Evolutionary conservation across 2,329 filamentous ascomycete genomes (phyloP), one percentile per base, ranked within the genome.

Genomic region (Periconia macrospinosa): DNA sequence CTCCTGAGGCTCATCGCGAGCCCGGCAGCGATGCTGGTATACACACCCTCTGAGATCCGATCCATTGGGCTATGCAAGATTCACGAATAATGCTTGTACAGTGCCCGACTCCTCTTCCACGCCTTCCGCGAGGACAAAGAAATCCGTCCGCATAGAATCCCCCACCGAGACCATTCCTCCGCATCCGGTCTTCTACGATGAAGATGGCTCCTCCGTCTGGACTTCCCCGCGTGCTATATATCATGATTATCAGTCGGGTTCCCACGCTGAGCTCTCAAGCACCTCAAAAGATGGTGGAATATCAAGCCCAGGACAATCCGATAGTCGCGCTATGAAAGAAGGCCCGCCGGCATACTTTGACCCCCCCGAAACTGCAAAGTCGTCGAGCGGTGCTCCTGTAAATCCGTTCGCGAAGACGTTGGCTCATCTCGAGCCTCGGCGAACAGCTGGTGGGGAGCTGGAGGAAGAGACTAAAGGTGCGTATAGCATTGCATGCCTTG

Each of bases 101-200:
- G 71, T 62, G 54, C 62, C 58, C 59, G 62, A 65, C 44, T 52
- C 53, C 56, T 50, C 58, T 52, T 50, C 67, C 43, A 54, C 58
- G 58, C 54, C 57, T 54, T 60, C 62, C 53, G 27, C 54, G 20
- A 66, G 62, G 66, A 79, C 83, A 54, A 88, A 89, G 74, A 88
- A 84, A 61, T 66, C 66, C 65, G 87, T 90, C 55, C 84, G 86
- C 65, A 76, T 78, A 65, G 72, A 73, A 50, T 76, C 76, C 45
- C 75, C 75, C 41, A 68, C 74, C 35, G 66, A 68, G 23, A 69
- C 70, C 47, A 65, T 65, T 48, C 65, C 70, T 56, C 71, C 65
- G 65, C 67, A 70, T 63, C 60, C 70, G 62, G 66, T 60, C 30
- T 54, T 59, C 49, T 55, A 63, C 56, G 56, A 66, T 55, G 55